Base-by-base conservation (phyloP, 1,284 basidiomycete genomes). In the Rhodotorula sp. region DNA sequence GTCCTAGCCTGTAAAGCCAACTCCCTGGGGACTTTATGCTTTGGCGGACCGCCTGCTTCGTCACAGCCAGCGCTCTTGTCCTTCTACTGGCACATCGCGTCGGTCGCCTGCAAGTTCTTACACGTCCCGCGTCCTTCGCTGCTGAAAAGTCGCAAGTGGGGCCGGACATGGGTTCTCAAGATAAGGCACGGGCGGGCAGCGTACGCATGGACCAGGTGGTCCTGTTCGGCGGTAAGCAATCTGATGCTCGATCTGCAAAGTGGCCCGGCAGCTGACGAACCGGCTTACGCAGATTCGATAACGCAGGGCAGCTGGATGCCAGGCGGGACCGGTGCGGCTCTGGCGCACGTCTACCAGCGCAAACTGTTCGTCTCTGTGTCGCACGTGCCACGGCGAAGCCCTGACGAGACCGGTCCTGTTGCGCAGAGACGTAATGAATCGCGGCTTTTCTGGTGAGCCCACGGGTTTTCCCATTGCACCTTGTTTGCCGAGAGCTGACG, bases 381-480 rank as follows among this genome's bases (percentile, higher is more conserved):
- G n/a, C 18, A 4, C 24, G 4, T 20, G 10, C 17, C 3, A 33
- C 12, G 8, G 7, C 4, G 14, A n/a, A 24, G 30, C 24, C 17
- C 46, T 55, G 54, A 30, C 44, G 17, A 29, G 18, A 3, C 33
- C 15, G 37, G 37, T 42, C 37, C 37, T 17, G 4, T 10, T 26
- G 24, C 18, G 20, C 62, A 76, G 73, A 20, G 75, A 76, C 44
- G 63, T 76, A 8, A 58, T 76, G 26, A 76, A 76, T 45, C 67
- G 75, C 22, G 75, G 75, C 12, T 62, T 75, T 8, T 71, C 71
- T 1, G 73, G 75, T 72, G 26, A 8, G 72, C n/a, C 15, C 3
- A 1, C 1, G n/a, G 8, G 1, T 20, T 37, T 5, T 8, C 8
- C 3, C 33, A 2, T 15, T 15, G 20, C 1, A 62, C 33, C 20